A percentile compares a stretch with the other conserved stretches of the same genome.
phyloP scores from a whole-genome alignment of 768 basidiomycete genomes.

The Pleurotus djamor region DNA sequence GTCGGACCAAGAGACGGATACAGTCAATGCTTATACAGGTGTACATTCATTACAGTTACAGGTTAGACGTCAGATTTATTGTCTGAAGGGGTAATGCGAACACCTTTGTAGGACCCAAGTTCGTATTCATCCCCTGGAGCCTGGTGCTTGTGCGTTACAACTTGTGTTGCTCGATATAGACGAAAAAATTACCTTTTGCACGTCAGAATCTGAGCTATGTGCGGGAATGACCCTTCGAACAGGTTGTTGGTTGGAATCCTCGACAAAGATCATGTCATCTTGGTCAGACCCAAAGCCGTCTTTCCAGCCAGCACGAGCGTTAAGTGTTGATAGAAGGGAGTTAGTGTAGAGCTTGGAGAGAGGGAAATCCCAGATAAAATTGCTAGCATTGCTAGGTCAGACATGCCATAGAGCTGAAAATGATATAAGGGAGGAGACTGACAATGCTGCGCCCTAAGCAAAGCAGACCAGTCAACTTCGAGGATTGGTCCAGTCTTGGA shows the following conservation, averaged over 20 bases:
- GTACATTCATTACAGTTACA: too few species aligned
- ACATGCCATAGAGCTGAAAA: neutral
- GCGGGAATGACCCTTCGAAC: too few species aligned
- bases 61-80: too few species aligned
- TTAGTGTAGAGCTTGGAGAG: slow-evolving; percentile 5
- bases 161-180: too few species aligned
- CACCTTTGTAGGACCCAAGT: too few species aligned
- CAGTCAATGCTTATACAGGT: too few species aligned
- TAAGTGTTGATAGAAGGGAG: slow-evolving; percentile 1
- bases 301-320: slow-evolving; percentile 2
- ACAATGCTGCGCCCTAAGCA: slow-evolving; percentile 1
- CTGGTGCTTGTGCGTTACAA: too few species aligned
- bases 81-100: too few species aligned
- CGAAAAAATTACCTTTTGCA: too few species aligned
- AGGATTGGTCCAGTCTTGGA: neutral
- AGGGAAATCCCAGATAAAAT: slow-evolving; percentile 1
- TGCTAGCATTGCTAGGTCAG: neutral
- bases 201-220: too few species aligned
- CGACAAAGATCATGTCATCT: neutral
- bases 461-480: neutral
- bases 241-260: neutral
- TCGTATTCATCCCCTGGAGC: too few species aligned
- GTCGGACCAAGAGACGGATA: too few species aligned
- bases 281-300: neutral
- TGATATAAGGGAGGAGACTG: neutral